Percentiles rank a stretch among this genome's conserved stretches.
phyloP scores from a whole-genome alignment of 306 rosid genomes.

The Castanospermum australe region DNA sequence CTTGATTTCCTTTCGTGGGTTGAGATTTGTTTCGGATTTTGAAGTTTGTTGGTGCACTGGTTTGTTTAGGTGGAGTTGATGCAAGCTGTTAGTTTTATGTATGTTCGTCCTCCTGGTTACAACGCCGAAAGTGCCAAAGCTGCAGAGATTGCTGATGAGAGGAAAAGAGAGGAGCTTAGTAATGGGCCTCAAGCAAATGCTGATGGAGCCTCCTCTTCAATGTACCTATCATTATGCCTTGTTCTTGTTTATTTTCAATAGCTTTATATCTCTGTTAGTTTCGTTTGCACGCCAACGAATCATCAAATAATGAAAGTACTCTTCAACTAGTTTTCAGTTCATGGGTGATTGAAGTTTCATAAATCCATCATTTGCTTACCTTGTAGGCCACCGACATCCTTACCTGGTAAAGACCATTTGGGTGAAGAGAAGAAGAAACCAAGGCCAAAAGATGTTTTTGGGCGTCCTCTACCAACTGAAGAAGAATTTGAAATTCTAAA shows the following conservation, averaged over 20 bases:
- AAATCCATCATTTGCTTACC: background rate
- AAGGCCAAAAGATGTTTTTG: slow-evolving; percentile 92
- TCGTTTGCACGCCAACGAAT: background rate
- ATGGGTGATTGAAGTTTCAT: background rate
- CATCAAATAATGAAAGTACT: background rate
- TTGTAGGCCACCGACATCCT: slow-evolving; percentile 41
- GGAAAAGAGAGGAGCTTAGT: slow-evolving; percentile 41
- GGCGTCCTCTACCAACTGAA: slow-evolving; percentile 88
- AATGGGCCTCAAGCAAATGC: slow-evolving; percentile 30
- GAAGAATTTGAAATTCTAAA: slow-evolving; percentile 85
- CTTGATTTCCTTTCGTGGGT: background rate
- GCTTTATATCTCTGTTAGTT: background rate
- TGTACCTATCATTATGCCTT: slow-evolving; percentile 34
- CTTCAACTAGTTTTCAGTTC: background rate
- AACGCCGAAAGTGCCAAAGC: slow-evolving; percentile 93
- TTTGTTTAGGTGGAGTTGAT: slow-evolving; percentile 72
- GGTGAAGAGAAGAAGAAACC: slow-evolving; percentile 64
- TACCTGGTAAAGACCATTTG: slow-evolving; percentile 27
- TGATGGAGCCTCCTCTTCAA: slow-evolving; percentile 47
- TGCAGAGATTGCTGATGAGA: slow-evolving; percentile 77
- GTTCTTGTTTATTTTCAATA: background rate
- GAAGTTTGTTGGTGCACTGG: background rate
- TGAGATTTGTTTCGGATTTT: background rate
- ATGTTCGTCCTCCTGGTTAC: slow-evolving; percentile 97
- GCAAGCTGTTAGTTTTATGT: slow-evolving; percentile 99